Evolutionary conservation across 306 rosid genomes (phyloP).

Genomic region (Acacia melanoxylon): DNA sequence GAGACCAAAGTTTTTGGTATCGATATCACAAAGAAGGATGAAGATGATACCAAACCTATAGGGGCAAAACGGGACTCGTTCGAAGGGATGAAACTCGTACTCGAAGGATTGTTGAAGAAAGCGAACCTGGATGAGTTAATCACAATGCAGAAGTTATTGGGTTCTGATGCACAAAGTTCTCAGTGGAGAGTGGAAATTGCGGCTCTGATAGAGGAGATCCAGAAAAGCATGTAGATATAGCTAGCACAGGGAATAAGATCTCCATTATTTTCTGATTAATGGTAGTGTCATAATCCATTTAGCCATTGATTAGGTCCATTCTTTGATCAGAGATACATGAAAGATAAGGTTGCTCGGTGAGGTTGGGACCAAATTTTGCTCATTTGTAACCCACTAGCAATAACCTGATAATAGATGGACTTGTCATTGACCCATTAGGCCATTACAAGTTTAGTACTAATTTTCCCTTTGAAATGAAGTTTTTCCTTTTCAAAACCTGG

Average conservation of each 20-base stretch:
- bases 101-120: slow-evolving; percentile 44
- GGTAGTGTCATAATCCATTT: slow-evolving; percentile 26
- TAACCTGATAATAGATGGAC: slow-evolving; percentile 37
- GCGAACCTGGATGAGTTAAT: slow-evolving; percentile 50
- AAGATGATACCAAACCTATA: not conserved
- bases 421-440: slow-evolving; percentile 36
- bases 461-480: slow-evolving; percentile 7
- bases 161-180: slow-evolving; percentile 34
- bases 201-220: slow-evolving; percentile 49
- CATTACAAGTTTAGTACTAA: not conserved
- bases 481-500: slow-evolving; percentile 25
- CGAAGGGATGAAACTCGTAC: slow-evolving; percentile 28
- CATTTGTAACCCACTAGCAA: slow-evolving; percentile 28
- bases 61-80: slow-evolving; percentile 17
- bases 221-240: slow-evolving; percentile 41
- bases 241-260: slow-evolving; percentile 23
- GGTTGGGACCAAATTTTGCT: slow-evolving; percentile 35
- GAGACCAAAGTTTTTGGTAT: slow-evolving; percentile 33
- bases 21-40: slow-evolving; percentile 30
- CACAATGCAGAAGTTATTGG: slow-evolving; percentile 37
- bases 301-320: slow-evolving; percentile 52
- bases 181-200: slow-evolving; percentile 40
- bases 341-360: slow-evolving; percentile 40
- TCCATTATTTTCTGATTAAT: slow-evolving; percentile 40
- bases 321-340: slow-evolving; percentile 42